These are phyloP conservation scores for Bipolaris zeicola DNA, from an alignment of 2,329 filamentous ascomycete genomes.

Conservation along the genomic window DNA sequence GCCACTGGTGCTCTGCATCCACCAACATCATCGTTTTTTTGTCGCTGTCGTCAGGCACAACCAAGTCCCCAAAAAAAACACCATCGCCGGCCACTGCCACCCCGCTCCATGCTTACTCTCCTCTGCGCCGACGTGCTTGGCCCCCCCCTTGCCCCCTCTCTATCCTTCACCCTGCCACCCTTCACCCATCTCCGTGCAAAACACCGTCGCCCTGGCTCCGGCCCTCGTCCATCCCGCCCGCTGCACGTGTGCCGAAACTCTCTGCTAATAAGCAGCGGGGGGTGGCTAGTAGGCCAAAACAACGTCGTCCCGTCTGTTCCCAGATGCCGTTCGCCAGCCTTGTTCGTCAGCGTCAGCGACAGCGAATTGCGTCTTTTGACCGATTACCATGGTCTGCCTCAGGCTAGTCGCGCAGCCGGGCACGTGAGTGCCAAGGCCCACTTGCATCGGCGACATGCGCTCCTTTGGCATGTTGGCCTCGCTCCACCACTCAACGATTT, in stretches of 20 bases:
- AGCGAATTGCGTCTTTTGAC: conserved; percentile 22
- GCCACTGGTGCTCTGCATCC: conserved; percentile 5
- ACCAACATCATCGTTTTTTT: neutral
- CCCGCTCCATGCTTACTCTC: too few species aligned
- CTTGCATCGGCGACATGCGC: conserved; percentile 41
- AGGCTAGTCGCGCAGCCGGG: conserved; percentile 16
- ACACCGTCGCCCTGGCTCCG: too few species aligned
- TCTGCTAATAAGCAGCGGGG: too few species aligned
- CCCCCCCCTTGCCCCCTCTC: too few species aligned
- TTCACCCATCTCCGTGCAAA: too few species aligned
- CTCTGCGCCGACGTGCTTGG: too few species aligned
- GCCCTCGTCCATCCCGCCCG: too few species aligned
- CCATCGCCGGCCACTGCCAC: too few species aligned
- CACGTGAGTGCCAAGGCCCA: conserved; percentile 40
- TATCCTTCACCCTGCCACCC: too few species aligned
- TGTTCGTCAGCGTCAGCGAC: conserved; percentile 7
- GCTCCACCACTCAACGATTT: conserved; percentile 37
- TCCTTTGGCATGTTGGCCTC: conserved; percentile 30
- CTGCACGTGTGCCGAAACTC: too few species aligned
- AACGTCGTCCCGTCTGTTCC: neutral
- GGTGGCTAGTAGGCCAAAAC: too few species aligned
- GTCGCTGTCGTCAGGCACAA: conserved; percentile 11
- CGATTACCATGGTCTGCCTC: conserved; percentile 22
- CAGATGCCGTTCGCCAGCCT: neutral
- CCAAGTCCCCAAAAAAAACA: too few species aligned